A percentile compares a stretch with the other conserved stretches of the same genome.
Evolutionary conservation across 345 rosid genomes (phyloP).

Genomic region (Salix koriyanagi): DNA sequence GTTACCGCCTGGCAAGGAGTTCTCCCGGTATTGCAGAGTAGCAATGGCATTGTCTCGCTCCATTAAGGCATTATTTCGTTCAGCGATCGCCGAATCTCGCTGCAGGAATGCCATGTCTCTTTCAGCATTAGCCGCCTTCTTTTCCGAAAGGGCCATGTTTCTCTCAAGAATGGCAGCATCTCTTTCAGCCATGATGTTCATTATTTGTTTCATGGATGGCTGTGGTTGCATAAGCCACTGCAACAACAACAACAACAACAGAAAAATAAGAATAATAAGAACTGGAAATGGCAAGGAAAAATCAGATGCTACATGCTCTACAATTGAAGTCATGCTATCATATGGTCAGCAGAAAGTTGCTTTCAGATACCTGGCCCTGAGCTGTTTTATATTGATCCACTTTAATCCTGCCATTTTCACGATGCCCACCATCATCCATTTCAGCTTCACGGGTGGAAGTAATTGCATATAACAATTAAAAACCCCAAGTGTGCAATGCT

Average conservation of each 20-base stretch:
- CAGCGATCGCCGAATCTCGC: constrained; percentile 90
- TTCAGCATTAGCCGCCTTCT: constrained; percentile 85
- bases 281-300: constrained; percentile 1
- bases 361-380: constrained; percentile 74
- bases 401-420: constrained; percentile 87
- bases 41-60: constrained; percentile 88
- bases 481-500: constrained; percentile 9
- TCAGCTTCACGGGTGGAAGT: constrained; percentile 14
- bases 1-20: constrained; percentile 49
- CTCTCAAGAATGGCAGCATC: constrained; percentile 94
- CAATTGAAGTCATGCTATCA: neutral
- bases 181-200: constrained; percentile 92
- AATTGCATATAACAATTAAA: neutral
- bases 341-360: constrained; percentile 6
- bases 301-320: neutral
- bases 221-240: constrained; percentile 96
- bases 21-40: constrained; percentile 80
- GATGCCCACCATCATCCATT: constrained; percentile 95
- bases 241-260: constrained; percentile 22
- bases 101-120: constrained; percentile 90
- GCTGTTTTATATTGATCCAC: constrained; percentile 63
- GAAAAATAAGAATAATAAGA: constrained; percentile 13
- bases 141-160: constrained; percentile 84
- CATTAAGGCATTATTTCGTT: constrained; percentile 77
- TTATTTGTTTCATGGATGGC: constrained; percentile 99